These are phyloP conservation scores for Elasticomyces elasticus DNA, from an alignment of 495 filamentous ascomycete genomes.

Conservation along the genomic window DNA sequence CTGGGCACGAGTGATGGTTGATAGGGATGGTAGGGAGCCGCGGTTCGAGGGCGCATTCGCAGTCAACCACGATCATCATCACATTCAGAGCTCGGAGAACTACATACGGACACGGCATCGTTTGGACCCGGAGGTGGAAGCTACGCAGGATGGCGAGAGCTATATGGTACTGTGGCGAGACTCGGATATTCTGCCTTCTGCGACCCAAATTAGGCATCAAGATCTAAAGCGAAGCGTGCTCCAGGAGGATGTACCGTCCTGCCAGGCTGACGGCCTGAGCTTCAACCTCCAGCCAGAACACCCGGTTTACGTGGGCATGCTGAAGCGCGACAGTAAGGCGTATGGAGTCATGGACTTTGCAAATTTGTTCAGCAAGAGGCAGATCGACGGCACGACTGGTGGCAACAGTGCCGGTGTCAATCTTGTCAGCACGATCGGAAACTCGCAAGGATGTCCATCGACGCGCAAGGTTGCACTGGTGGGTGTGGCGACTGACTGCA, in stretches of 20 bases:
- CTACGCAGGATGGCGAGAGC: slow-evolving; percentile 44
- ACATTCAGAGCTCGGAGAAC: slow-evolving; percentile 66
- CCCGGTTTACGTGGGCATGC: slow-evolving; percentile 46
- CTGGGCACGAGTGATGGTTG: slow-evolving; percentile 73
- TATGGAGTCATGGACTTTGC: slow-evolving; percentile 48
- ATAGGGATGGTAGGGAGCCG: slow-evolving; percentile 63
- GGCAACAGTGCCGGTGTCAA: slow-evolving; percentile 83
- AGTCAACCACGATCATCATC: slow-evolving; percentile 69
- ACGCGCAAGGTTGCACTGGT: slow-evolving; percentile 84
- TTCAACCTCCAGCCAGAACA: slow-evolving; percentile 63
- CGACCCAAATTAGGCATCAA: slow-evolving; percentile 29
- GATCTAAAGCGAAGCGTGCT: slow-evolving; percentile 37
- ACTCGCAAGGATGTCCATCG: slow-evolving; percentile 68
- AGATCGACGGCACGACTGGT: slow-evolving; percentile 44
- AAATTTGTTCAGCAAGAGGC: slow-evolving; percentile 47
- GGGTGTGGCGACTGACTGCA: slow-evolving; percentile 88
- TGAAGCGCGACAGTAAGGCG: slow-evolving; percentile 33
- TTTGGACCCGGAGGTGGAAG: slow-evolving; percentile 60
- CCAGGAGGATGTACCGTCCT: slow-evolving; percentile 31
- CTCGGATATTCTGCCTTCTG: slow-evolving; percentile 56
- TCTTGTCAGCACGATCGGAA: slow-evolving; percentile 68
- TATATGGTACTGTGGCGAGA: slow-evolving; percentile 89
- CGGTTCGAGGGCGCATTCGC: slow-evolving; percentile 89
- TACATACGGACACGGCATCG: slow-evolving; percentile 64
- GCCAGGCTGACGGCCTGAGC: slow-evolving; percentile 53